Evolutionary conservation across 352 stramenopile genomes (phyloP).

Genomic region (Pythium utonaiense): DNA sequence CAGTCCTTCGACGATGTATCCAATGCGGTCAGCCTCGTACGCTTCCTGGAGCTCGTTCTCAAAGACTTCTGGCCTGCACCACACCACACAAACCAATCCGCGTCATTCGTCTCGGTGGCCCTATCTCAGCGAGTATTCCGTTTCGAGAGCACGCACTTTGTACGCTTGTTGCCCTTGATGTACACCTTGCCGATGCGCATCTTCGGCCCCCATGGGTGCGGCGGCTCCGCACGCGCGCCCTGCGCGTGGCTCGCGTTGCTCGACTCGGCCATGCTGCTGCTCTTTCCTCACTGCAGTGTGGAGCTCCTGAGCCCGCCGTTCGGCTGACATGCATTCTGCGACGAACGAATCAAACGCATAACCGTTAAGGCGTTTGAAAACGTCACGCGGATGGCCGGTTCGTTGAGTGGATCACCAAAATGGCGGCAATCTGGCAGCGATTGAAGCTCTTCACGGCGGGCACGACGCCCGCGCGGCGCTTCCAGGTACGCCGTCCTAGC

Average conservation of each 20-base stretch:
- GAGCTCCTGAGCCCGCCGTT: constrained; percentile 9
- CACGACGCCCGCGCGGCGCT: constrained; percentile 74
- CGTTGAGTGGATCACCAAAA: constrained; percentile 18
- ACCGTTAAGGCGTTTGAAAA: constrained; percentile 1
- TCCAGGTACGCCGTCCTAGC: constrained; percentile 58
- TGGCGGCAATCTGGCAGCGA: constrained; percentile 67
- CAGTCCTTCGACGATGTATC: constrained; percentile 55
- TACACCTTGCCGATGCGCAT: constrained; percentile 86
- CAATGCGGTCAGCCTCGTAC: constrained; percentile 66
- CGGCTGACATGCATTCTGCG: constrained; percentile 17
- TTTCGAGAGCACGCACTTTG: constrained; percentile 44
- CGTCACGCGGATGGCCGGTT: not conserved
- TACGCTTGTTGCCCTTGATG: constrained; percentile 85
- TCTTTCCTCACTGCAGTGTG: not conserved
- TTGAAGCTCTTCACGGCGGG: constrained; percentile 76
- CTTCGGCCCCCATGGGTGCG: constrained; percentile 68
- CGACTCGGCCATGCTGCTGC: constrained; percentile 15
- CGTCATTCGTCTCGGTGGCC: no score
- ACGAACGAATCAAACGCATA: constrained; percentile 9
- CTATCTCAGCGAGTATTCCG: not conserved
- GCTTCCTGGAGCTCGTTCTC: constrained; percentile 81
- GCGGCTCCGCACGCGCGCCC: constrained; percentile 20
- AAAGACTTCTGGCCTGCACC: constrained; percentile 68
- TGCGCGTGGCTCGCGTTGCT: not conserved
- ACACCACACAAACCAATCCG: not conserved